Evolutionary conservation across 768 basidiomycete genomes (phyloP).

Genomic region (Mrakia blollopis): DNA sequence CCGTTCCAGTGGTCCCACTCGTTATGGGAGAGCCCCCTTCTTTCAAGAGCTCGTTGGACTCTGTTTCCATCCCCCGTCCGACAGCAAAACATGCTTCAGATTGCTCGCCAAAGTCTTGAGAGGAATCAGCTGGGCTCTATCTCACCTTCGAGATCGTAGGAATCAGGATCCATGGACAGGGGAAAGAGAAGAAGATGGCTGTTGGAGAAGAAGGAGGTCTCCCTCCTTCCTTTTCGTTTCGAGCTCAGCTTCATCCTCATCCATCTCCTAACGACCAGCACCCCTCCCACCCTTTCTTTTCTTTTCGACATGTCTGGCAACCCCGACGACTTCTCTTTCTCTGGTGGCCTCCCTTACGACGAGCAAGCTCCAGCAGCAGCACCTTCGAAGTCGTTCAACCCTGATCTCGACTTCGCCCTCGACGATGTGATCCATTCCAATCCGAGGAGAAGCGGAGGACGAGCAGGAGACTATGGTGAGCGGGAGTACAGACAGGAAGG

Average conservation of each 20-base stretch:
- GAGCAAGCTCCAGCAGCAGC: not conserved
- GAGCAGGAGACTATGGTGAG: too few species aligned
- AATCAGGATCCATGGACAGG: too few species aligned
- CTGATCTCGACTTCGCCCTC: constrained; percentile 2
- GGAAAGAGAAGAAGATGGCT: too few species aligned
- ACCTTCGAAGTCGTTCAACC: not conserved
- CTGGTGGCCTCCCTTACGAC: constrained; percentile 18
- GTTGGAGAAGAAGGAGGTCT: not conserved
- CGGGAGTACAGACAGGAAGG: constrained; percentile 10
- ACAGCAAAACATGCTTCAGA: too few species aligned
- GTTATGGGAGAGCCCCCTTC: too few species aligned
- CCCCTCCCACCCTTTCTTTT: not conserved
- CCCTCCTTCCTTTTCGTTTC: too few species aligned
- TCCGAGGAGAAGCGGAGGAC: not conserved
- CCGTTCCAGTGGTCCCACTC: too few species aligned
- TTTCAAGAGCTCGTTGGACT: too few species aligned
- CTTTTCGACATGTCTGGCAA: not conserved
- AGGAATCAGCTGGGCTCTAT: too few species aligned
- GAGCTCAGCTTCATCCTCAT: not conserved
- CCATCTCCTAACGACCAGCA: not conserved
- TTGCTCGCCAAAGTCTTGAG: too few species aligned
- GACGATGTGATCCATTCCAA: not conserved
- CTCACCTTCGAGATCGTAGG: too few species aligned
- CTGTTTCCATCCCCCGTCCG: too few species aligned
- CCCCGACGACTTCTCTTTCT: constrained; percentile 13